These are phyloP conservation scores for Aspergillus quadrilineatus DNA, from an alignment of 2,329 filamentous ascomycete genomes.

Conservation along the genomic window DNA sequence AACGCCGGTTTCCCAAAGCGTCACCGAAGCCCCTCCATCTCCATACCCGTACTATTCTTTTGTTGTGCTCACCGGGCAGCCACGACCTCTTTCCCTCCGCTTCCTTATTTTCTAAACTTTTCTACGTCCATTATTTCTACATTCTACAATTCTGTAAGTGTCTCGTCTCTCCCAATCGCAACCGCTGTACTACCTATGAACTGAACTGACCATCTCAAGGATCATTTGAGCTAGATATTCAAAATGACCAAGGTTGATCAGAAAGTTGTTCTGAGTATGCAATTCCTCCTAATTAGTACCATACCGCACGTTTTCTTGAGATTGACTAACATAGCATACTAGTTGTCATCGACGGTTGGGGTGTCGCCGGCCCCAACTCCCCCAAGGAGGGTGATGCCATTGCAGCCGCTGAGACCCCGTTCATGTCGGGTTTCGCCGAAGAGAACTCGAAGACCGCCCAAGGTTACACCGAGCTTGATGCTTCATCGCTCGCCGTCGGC, in stretches of 20 bases:
- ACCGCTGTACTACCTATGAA: background rate
- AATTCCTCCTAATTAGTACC: slow-evolving; percentile 23
- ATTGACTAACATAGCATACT: slow-evolving; percentile 32
- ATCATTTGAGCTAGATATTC: slow-evolving; percentile 21
- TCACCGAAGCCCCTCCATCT: slow-evolving; percentile 34
- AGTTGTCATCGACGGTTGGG: slow-evolving; percentile 99
- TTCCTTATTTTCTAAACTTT: slow-evolving; percentile 14
- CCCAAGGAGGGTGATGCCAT: slow-evolving; percentile 93
- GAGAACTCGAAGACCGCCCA: slow-evolving; percentile 69
- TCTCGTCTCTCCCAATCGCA: background rate
- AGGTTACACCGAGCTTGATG: slow-evolving; percentile 89
- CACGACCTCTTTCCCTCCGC: slow-evolving; percentile 17
- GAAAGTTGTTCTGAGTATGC: slow-evolving; percentile 66
- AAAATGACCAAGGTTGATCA: slow-evolving; percentile 67
- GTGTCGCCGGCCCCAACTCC: slow-evolving; percentile 75
- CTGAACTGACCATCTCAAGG: slow-evolving; percentile 23
- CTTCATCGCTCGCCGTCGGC: slow-evolving; percentile 91
- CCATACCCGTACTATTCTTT: slow-evolving; percentile 3
- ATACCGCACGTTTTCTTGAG: slow-evolving; percentile 21
- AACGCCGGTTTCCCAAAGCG: slow-evolving; percentile 29
- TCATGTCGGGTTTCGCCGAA: slow-evolving; percentile 82
- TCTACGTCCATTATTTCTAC: slow-evolving; percentile 3
- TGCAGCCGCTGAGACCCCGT: slow-evolving; percentile 84
- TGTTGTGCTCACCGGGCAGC: slow-evolving; percentile 29
- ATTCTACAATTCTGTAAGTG: slow-evolving; percentile 12